These are phyloP conservation scores for Acer yangbiense DNA, from an alignment of 345 rosid species.

Conservation along the genomic window DNA sequence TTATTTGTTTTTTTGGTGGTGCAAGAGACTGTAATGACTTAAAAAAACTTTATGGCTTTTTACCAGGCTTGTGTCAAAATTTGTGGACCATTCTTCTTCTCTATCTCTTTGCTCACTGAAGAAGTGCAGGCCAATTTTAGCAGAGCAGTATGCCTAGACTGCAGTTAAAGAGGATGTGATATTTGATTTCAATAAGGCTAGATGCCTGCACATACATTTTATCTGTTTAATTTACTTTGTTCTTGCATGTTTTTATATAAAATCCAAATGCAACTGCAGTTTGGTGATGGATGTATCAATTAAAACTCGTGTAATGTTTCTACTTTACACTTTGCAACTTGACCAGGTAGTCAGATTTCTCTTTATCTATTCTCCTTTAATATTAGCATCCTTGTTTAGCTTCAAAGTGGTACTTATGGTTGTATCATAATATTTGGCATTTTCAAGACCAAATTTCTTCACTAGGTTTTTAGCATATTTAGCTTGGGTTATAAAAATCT, in stretches of 20 bases:
- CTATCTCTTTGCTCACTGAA: constrained; percentile 16
- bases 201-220: constrained; percentile 16
- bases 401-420: too few relatives aligned
- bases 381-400: too few relatives aligned
- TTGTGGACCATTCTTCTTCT: not conserved
- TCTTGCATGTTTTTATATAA: constrained; percentile 26
- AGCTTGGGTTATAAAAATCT: too few relatives aligned
- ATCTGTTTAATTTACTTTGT: constrained; percentile 7
- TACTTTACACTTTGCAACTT: not conserved
- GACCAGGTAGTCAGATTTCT: not conserved
- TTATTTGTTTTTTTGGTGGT: not conserved
- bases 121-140: constrained; percentile 20
- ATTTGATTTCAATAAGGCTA: constrained; percentile 27
- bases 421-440: too few relatives aligned
- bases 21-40: not conserved
- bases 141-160: constrained; percentile 18
- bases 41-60: constrained; percentile 4
- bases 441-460: too few relatives aligned
- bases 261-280: constrained; percentile 31
- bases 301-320: not conserved
- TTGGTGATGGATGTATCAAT: constrained; percentile 21
- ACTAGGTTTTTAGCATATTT: too few relatives aligned
- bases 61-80: constrained; percentile 25
- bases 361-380: not conserved
- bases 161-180: constrained; percentile 4